phyloP scores from a whole-genome alignment of 2,329 filamentous ascomycete species.

The Fusarium nematophilum region DNA sequence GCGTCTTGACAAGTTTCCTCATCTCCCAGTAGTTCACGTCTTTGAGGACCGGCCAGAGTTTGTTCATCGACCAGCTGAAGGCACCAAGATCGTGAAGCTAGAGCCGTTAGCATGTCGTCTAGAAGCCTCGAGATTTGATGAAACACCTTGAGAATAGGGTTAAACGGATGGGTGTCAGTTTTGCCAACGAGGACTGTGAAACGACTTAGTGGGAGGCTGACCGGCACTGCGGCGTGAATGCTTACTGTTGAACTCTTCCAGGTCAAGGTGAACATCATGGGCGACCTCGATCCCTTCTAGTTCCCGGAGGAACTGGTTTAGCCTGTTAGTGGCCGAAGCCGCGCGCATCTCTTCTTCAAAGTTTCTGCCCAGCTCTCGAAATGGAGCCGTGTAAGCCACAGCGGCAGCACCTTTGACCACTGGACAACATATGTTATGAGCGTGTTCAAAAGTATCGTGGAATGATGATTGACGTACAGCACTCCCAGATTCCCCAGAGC shows the following conservation, averaged over 20 bases:
- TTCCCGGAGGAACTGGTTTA: slow-evolving; percentile 7
- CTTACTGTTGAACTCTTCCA: slow-evolving; percentile 47
- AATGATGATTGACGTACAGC: slow-evolving; percentile 35
- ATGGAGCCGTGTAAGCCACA: slow-evolving; percentile 41
- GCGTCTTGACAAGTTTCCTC: slow-evolving; percentile 35
- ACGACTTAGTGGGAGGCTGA: slow-evolving; percentile 5
- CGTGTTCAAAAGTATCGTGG: not conserved
- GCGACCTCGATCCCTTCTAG: slow-evolving; percentile 15
- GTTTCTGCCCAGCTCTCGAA: not conserved
- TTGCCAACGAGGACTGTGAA: slow-evolving; percentile 37
- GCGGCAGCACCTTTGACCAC: slow-evolving; percentile 44
- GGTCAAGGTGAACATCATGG: slow-evolving; percentile 46
- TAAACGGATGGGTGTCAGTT: slow-evolving; percentile 20
- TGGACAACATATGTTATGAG: slow-evolving; percentile 14
- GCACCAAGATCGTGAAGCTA: slow-evolving; percentile 46
- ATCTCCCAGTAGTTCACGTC: slow-evolving; percentile 30
- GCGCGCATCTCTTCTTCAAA: slow-evolving; percentile 30
- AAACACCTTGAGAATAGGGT: slow-evolving; percentile 44
- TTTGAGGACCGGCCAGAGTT: slow-evolving; percentile 15
- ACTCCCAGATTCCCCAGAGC: slow-evolving; percentile 48
- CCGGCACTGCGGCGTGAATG: not conserved
- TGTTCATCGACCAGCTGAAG: slow-evolving; percentile 37
- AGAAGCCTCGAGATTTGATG: not conserved
- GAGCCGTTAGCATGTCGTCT: slow-evolving; percentile 3
- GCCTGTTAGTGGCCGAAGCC: not conserved